These are phyloP conservation scores for Colletotrichum caudatum DNA, from an alignment of 2,329 filamentous ascomycete species.

Conservation along the genomic window DNA sequence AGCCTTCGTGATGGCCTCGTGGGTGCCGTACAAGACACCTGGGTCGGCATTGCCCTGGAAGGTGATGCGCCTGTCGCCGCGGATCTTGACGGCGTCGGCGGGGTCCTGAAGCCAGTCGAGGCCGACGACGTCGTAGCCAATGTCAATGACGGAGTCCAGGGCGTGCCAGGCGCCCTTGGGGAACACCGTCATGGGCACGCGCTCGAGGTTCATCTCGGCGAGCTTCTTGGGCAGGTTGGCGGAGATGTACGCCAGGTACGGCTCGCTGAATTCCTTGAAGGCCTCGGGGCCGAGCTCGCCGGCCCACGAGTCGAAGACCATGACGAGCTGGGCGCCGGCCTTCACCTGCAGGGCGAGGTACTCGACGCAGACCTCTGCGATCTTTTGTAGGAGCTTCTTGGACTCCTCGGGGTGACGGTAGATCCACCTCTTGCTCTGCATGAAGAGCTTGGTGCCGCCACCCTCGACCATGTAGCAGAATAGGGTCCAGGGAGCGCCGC, in stretches of 20 bases:
- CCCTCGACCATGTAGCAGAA: slow-evolving; percentile 99
- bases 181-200: slow-evolving; percentile 97
- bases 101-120: slow-evolving; percentile 96
- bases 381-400: slow-evolving; percentile 87
- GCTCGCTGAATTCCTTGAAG: slow-evolving; percentile 87
- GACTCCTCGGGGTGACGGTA: slow-evolving; percentile 87
- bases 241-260: slow-evolving; percentile 87
- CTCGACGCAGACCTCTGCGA: slow-evolving; percentile 93
- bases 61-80: slow-evolving; percentile 78
- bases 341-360: slow-evolving; percentile 92
- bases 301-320: slow-evolving; percentile 99
- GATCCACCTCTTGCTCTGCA: slow-evolving; percentile 95
- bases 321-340: slow-evolving; percentile 93
- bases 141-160: slow-evolving; percentile 85
- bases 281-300: slow-evolving; percentile 88
- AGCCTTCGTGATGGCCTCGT: slow-evolving; percentile 81
- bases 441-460: slow-evolving; percentile 94
- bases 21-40: slow-evolving; percentile 88
- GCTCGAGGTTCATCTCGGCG: slow-evolving; percentile 78
- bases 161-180: slow-evolving; percentile 98
- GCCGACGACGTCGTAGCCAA: slow-evolving; percentile 93
- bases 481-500: slow-evolving; percentile 95
- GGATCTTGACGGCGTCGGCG: slow-evolving; percentile 82
- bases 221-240: slow-evolving; percentile 81
- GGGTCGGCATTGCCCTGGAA: slow-evolving; percentile 97